Evolutionary conservation across 192 early-diverging fungal species (phyloP).

Genomic region (Linderina pennispora): DNA sequence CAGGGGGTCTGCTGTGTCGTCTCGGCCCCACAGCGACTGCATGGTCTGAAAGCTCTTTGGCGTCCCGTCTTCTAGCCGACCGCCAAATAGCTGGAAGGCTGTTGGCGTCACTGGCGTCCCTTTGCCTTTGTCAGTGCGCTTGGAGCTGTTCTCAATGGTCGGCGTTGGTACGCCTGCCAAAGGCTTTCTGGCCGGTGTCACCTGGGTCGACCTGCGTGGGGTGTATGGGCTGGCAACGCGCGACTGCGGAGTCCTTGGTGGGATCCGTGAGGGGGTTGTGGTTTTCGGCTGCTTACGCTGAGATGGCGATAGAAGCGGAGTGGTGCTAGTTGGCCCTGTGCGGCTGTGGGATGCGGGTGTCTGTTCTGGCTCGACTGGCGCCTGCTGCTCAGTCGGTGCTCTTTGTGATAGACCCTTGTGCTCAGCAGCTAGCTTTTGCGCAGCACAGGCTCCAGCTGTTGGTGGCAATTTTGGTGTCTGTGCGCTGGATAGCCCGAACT

Average conservation of each 20-base stretch:
- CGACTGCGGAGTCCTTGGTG: slow-evolving; percentile 22
- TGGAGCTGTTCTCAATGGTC: too few species aligned
- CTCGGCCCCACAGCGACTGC: too few species aligned
- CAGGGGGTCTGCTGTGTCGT: too few species aligned
- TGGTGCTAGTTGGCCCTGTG: slow-evolving; percentile 30
- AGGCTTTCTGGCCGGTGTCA: too few species aligned
- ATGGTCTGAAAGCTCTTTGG: too few species aligned
- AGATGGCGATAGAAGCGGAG: slow-evolving; percentile 16
- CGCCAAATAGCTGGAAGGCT: too few species aligned
- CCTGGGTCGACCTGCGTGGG: too few species aligned
- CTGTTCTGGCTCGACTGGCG: too few species aligned
- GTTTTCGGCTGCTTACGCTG: not conserved
- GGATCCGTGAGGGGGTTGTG: slow-evolving; percentile 4
- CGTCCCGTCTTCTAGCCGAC: too few species aligned
- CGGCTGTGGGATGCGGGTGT: too few species aligned
- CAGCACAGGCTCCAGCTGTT: not conserved
- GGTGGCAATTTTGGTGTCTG: slow-evolving; percentile 2
- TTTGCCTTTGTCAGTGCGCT: not conserved
- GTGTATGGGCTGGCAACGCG: slow-evolving; percentile 16
- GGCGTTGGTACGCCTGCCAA: too few species aligned
- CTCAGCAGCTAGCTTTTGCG: not conserved
- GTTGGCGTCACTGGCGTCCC: not conserved
- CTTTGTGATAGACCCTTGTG: not conserved
- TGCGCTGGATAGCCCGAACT: slow-evolving; percentile 14
- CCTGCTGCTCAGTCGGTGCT: not conserved